These are phyloP conservation scores for Pilobolus umbonatus DNA, from an alignment of 192 early-diverging fungal species.

Conservation along the genomic window DNA sequence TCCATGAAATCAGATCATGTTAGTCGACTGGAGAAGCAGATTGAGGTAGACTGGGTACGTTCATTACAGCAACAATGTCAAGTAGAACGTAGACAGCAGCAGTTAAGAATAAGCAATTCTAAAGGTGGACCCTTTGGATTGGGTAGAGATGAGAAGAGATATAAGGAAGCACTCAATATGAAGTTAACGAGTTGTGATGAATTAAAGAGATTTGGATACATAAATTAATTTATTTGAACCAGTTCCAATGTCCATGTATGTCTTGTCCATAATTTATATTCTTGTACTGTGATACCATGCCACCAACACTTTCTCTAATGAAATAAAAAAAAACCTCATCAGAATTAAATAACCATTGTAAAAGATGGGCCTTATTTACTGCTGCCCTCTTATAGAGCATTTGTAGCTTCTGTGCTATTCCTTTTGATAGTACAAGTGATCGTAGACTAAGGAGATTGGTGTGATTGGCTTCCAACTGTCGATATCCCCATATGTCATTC, in stretches of 20 bases:
- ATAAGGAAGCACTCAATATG: conserved; percentile 62
- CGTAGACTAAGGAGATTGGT: conserved; percentile 67
- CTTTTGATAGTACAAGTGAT: conserved; percentile 64
- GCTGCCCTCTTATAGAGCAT: conserved; percentile 82
- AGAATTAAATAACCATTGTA: neutral
- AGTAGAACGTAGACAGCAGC: conserved; percentile 57
- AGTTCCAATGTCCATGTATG: conserved; percentile 78
- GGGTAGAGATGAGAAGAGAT: conserved; percentile 52
- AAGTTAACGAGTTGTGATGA: conserved; percentile 66
- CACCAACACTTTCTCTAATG: conserved; percentile 82
- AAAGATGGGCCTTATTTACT: conserved; percentile 31
- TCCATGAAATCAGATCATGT: conserved; percentile 38
- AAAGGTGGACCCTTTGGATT: conserved; percentile 63
- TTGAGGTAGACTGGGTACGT: conserved; percentile 67
- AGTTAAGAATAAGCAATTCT: conserved; percentile 47
- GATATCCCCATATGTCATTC: conserved; percentile 71
- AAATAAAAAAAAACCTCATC: neutral
- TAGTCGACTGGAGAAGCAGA: conserved; percentile 61
- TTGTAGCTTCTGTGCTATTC: conserved; percentile 67
- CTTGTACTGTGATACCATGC: conserved; percentile 65
- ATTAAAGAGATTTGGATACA: conserved; percentile 47
- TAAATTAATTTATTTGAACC: conserved; percentile 43
- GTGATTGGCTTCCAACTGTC: conserved; percentile 61
- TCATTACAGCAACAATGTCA: conserved; percentile 61
- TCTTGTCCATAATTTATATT: conserved; percentile 69